Conservation (phyloP, 2,329 filamentous ascomycete species). For the Colletotrichum magnum region DNA sequence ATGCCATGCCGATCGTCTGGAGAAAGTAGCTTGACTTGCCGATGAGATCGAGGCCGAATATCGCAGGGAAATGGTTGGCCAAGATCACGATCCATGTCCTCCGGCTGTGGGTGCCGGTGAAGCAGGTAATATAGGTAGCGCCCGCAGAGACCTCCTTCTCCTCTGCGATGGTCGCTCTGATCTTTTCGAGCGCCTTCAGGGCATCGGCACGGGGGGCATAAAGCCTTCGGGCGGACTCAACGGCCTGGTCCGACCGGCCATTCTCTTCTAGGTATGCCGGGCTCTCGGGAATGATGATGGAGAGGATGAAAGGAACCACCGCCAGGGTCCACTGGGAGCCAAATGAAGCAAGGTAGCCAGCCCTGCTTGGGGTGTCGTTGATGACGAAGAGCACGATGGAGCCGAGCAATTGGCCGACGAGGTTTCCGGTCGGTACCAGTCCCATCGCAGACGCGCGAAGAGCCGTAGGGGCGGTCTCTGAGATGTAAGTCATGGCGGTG, state of each 20-base stretch:
- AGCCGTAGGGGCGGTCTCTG: constrained; percentile 47
- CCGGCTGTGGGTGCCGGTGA: constrained; percentile 57
- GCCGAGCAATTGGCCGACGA: constrained; percentile 47
- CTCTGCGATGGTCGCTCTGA: constrained; percentile 56
- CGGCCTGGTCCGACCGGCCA: constrained; percentile 39
- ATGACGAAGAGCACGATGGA: constrained; percentile 44
- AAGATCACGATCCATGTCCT: constrained; percentile 57
- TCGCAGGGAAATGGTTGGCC: constrained; percentile 56
- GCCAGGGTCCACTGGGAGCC: constrained; percentile 46
- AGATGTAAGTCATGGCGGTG: constrained; percentile 55
- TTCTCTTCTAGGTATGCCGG: constrained; percentile 44
- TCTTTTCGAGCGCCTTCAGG: constrained; percentile 38
- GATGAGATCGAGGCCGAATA: constrained; percentile 61
- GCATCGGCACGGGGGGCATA: constrained; percentile 43
- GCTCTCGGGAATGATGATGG: constrained; percentile 47
- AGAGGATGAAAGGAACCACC: constrained; percentile 43
- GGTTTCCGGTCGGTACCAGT: constrained; percentile 46
- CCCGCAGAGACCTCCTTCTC: constrained; percentile 50
- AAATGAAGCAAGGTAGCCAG: constrained; percentile 46
- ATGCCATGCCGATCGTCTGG: constrained; percentile 50
- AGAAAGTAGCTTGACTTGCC: constrained; percentile 57
- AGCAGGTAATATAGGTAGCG: constrained; percentile 58
- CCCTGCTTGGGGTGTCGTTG: constrained; percentile 40
- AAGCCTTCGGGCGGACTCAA: constrained; percentile 41
- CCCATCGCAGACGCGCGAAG: constrained; percentile 47